Conservation (phyloP, 106 monocot species). For the Phalaenopsis equestris region DNA sequence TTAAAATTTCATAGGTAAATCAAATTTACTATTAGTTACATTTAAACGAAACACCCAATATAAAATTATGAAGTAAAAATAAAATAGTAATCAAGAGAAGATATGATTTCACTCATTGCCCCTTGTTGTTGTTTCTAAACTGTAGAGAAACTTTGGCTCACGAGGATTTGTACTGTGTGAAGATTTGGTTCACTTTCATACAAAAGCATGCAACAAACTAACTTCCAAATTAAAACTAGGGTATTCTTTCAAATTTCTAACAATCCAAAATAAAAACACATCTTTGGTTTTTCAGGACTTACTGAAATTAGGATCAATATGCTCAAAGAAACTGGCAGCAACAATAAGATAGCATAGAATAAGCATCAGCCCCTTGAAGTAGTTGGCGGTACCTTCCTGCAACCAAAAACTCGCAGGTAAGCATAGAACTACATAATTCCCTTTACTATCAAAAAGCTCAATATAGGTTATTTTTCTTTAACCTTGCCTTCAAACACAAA, state of each 20-base stretch:
- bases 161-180: neutral
- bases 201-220: neutral
- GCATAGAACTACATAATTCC: neutral
- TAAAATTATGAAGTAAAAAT: no score
- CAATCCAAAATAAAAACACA: neutral
- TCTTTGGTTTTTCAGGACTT: neutral
- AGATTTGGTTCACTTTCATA: neutral
- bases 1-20: no score
- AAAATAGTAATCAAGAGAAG: neutral
- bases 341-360: slow-evolving; percentile 56
- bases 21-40: no score
- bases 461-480: neutral
- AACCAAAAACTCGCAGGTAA: slow-evolving; percentile 1
- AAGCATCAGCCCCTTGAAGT: slow-evolving; percentile 62
- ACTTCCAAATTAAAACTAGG: neutral
- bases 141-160: neutral
- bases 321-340: slow-evolving; percentile 57
- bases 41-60: no score
- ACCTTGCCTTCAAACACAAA: neutral
- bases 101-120: neutral
- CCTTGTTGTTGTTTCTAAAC: neutral
- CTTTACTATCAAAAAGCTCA: neutral
- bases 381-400: slow-evolving; percentile 61
- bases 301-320: slow-evolving; percentile 33
- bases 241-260: neutral